Percentiles rank a stretch among this genome's conserved stretches.
Evolutionary conservation across 805 yeast species (phyloP).

Genomic region (Brettanomyces sp.): DNA sequence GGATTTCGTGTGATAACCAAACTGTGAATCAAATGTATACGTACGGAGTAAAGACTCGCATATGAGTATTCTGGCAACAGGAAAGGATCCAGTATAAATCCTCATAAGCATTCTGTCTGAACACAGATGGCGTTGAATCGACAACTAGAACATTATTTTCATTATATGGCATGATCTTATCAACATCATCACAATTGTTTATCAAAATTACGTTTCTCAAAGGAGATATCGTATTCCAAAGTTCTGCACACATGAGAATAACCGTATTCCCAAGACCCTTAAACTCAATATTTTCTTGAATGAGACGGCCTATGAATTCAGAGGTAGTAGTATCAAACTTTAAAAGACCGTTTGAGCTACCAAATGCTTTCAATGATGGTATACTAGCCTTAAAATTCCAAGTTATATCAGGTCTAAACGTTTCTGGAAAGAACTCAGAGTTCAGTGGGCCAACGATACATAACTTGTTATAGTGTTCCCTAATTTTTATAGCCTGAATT

Average conservation of each 20-base stretch:
- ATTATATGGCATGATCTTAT: neutral
- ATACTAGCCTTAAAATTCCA: too few species aligned
- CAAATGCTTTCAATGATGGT: too few species aligned
- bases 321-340: too few species aligned
- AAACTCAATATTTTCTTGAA: neutral
- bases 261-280: neutral
- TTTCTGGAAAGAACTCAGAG: too few species aligned
- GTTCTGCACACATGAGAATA: neutral
- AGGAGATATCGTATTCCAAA: neutral
- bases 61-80: neutral
- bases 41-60: neutral
- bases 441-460: neutral
- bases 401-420: too few species aligned
- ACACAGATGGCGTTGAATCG: neutral
- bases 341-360: too few species aligned
- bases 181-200: neutral
- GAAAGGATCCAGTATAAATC: neutral
- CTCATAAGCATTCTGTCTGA: neutral
- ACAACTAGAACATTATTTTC: neutral
- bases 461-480: neutral
- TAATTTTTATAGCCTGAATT: neutral
- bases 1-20: too few species aligned
- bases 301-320: too few species aligned
- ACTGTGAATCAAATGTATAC: neutral
- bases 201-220: neutral